Evolutionary conservation across 176 grass and related monocot genomes (phyloP).

Genomic region (bread wheat (Triticum aestivum)): DNA sequence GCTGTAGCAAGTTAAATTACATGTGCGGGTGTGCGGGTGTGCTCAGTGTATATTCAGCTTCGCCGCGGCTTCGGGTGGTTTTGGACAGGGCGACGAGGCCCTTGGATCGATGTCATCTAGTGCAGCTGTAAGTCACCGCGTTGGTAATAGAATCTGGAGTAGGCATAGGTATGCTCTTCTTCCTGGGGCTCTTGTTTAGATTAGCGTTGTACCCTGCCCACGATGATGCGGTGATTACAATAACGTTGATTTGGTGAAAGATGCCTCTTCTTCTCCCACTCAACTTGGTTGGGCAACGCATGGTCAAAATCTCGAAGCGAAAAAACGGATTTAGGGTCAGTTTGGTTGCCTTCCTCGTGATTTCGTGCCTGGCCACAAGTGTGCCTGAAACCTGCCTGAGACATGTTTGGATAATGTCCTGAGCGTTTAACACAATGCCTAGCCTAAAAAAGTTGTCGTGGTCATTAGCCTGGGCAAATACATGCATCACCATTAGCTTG

Average conservation of each 20-base stretch:
- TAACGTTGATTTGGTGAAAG: background rate
- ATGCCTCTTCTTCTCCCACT: background rate
- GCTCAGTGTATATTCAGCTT: background rate
- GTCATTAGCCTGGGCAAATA: too few relatives aligned
- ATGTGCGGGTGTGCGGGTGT: background rate
- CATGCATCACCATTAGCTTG: too few relatives aligned
- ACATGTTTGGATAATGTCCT: too few relatives aligned
- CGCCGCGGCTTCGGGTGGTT: constrained; percentile 1
- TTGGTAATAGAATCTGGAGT: background rate
- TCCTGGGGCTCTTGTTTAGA: background rate
- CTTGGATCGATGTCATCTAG: background rate
- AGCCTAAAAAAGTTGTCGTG: too few relatives aligned
- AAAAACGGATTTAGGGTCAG: too few relatives aligned
- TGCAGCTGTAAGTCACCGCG: constrained; percentile 26
- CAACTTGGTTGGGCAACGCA: too few relatives aligned
- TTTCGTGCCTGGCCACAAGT: too few relatives aligned
- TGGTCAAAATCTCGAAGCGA: too few relatives aligned
- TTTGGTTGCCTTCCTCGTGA: too few relatives aligned
- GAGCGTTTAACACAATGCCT: too few relatives aligned
- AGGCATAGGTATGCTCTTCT: background rate
- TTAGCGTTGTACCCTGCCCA: background rate
- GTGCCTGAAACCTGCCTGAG: too few relatives aligned
- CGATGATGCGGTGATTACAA: background rate
- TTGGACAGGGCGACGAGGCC: background rate
- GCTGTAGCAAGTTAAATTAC: background rate